These are phyloP conservation scores for Fraxinus anomala DNA, from an alignment of 257 asterid species.

Conservation along the genomic window DNA sequence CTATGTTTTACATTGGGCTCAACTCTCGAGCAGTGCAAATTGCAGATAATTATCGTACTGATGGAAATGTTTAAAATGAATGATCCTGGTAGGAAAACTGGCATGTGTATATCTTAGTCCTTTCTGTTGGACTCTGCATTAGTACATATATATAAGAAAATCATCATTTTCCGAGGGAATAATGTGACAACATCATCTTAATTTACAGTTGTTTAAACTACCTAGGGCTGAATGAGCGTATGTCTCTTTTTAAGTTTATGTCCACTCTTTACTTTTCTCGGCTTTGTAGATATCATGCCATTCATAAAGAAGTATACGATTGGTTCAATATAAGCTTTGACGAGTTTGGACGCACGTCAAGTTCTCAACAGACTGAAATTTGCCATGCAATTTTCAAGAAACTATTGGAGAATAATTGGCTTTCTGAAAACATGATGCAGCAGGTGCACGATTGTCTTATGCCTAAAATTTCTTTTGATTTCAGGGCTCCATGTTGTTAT, in stretches of 20 bases:
- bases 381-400: slow-evolving; percentile 83
- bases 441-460: slow-evolving; percentile 51
- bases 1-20: no score
- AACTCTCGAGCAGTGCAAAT: no score
- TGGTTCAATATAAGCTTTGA: no score
- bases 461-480: background rate
- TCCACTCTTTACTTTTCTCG: slow-evolving; percentile 8
- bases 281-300: slow-evolving; percentile 66
- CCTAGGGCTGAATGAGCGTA: background rate
- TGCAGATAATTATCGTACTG: no score
- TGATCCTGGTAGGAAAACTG: no score
- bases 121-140: background rate
- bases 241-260: background rate
- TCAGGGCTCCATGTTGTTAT: slow-evolving; percentile 4
- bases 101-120: no score
- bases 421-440: slow-evolving; percentile 76
- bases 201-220: background rate
- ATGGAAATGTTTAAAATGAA: no score
- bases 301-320: slow-evolving; percentile 63
- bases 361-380: slow-evolving; percentile 79
- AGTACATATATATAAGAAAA: no score
- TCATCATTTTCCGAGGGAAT: background rate
- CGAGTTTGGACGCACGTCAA: slow-evolving; percentile 68
- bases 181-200: background rate
- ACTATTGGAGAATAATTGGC: slow-evolving; percentile 69